Evolutionary conservation across 1,284 basidiomycete genomes (phyloP).

Genomic region (Fomitopsis schrenkii): DNA sequence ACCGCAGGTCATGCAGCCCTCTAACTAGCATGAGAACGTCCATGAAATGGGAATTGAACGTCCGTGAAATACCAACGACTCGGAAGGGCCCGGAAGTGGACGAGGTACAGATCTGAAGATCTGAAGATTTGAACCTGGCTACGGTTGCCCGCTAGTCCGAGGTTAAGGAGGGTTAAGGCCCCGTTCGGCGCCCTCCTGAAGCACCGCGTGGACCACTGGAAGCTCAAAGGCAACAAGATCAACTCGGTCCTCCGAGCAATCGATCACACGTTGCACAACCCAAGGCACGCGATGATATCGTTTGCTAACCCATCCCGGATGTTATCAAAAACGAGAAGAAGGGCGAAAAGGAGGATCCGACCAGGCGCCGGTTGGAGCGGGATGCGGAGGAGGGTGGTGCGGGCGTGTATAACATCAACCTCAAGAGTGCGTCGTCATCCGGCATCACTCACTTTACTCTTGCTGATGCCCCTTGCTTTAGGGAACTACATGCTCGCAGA

Average conservation of each 20-base stretch:
- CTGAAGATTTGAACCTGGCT: too few species aligned
- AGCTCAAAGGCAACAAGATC: constrained; percentile 91
- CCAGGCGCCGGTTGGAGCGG: constrained; percentile 64
- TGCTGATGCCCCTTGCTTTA: constrained; percentile 28
- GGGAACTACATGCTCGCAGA: constrained; percentile 90
- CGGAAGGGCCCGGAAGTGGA: too few species aligned
- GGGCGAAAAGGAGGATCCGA: constrained; percentile 84
- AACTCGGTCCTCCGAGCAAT: constrained; percentile 88
- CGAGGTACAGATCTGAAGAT: too few species aligned
- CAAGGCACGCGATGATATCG: constrained; percentile 81
- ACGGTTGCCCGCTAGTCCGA: too few species aligned
- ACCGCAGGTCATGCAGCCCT: too few species aligned
- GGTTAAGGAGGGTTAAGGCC: too few species aligned
- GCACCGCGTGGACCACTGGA: constrained; percentile 88
- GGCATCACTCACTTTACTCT: background rate
- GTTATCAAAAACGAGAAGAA: constrained; percentile 72
- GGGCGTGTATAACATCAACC: constrained; percentile 87
- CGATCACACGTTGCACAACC: constrained; percentile 93
- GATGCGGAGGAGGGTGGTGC: constrained; percentile 84
- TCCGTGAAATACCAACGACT: too few species aligned
- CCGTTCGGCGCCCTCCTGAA: constrained; percentile 91
- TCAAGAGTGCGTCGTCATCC: constrained; percentile 63
- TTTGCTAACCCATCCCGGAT: constrained; percentile 83
- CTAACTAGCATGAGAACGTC: too few species aligned
- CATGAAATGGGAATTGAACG: too few species aligned